phyloP scores from a whole-genome alignment of 1,139 yeast genomes.

The Geotrichum bryndzae region DNA sequence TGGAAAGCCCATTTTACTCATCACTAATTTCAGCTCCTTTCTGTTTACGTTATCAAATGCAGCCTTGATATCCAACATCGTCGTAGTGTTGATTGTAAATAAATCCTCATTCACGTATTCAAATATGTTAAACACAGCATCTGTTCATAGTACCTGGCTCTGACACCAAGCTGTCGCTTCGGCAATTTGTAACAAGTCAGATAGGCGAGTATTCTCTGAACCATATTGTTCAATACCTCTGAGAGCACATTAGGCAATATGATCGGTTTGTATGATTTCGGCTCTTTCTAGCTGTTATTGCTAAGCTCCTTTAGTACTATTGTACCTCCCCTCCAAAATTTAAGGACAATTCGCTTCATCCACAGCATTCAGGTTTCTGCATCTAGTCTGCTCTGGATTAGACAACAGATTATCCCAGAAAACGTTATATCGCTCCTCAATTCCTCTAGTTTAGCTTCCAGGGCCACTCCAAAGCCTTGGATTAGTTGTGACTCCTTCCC shows the following conservation, averaged over 20 bases:
- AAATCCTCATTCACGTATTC: background rate
- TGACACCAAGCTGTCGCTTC: slow-evolving; percentile 15
- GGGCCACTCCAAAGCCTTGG: too few relatives aligned
- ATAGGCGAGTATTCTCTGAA: too few relatives aligned
- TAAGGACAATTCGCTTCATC: too few relatives aligned
- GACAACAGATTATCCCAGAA: too few relatives aligned
- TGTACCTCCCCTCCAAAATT: background rate
- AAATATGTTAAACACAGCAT: slow-evolving; percentile 14
- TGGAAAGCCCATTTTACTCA: background rate
- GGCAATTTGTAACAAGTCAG: slow-evolving; percentile 12
- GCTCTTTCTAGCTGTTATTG: background rate
- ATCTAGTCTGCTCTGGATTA: too few relatives aligned
- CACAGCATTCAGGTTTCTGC: too few relatives aligned
- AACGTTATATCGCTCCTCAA: too few relatives aligned
- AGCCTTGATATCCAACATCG: slow-evolving; percentile 20
- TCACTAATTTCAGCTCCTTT: slow-evolving; percentile 9
- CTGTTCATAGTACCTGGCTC: slow-evolving; percentile 17
- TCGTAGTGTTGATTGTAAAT: background rate
- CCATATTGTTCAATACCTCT: too few relatives aligned
- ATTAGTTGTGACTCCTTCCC: too few relatives aligned
- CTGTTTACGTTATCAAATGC: slow-evolving; percentile 22
- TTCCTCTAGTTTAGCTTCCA: too few relatives aligned
- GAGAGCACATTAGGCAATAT: too few relatives aligned
- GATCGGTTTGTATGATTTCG: background rate
- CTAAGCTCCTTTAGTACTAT: background rate